A percentile compares a stretch with the other conserved stretches of the same genome.
These are phyloP conservation scores for Coemansia sp. DNA, from an alignment of 192 early-diverging fungal genomes.

Conservation along the genomic window DNA sequence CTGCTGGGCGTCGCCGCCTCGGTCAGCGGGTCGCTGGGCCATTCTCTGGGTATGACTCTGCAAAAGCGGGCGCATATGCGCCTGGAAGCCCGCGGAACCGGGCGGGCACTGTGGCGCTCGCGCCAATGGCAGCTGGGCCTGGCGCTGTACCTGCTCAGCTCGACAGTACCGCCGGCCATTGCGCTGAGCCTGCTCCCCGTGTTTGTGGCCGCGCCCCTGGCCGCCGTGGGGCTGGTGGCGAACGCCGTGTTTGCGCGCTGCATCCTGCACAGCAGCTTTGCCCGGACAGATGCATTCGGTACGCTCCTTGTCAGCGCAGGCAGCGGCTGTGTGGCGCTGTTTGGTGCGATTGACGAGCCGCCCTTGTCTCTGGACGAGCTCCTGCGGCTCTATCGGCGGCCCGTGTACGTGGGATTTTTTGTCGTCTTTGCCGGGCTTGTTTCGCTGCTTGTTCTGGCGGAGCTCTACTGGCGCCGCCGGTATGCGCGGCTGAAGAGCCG, in stretches of 20 bases:
- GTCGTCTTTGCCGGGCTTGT: slow-evolving; percentile 51
- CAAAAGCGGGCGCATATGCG: slow-evolving; percentile 68
- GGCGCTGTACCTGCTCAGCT: slow-evolving; percentile 60
- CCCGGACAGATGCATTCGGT: slow-evolving; percentile 54
- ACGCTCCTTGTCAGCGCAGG: slow-evolving; percentile 63
- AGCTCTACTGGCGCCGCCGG: slow-evolving; percentile 36
- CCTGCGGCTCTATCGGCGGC: slow-evolving; percentile 58
- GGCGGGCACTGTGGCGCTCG: slow-evolving; percentile 31
- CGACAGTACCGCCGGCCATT: slow-evolving; percentile 63
- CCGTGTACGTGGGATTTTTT: slow-evolving; percentile 64
- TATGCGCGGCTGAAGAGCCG: not conserved
- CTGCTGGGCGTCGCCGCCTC: slow-evolving; percentile 56
- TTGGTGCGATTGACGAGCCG: slow-evolving; percentile 73
- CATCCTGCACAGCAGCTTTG: slow-evolving; percentile 60
- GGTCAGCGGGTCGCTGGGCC: slow-evolving; percentile 61
- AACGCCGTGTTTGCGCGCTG: slow-evolving; percentile 69
- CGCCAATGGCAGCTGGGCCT: slow-evolving; percentile 64
- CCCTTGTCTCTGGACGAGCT: slow-evolving; percentile 61
- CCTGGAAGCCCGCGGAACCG: slow-evolving; percentile 4
- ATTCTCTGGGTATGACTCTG: slow-evolving; percentile 68
- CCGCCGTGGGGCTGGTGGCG: slow-evolving; percentile 66
- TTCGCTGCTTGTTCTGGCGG: slow-evolving; percentile 40
- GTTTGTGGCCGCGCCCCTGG: slow-evolving; percentile 69
- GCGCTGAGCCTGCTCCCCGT: slow-evolving; percentile 73
- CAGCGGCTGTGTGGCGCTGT: slow-evolving; percentile 59